These are phyloP conservation scores for Candida yuanshanica DNA, from an alignment of 805 yeast genomes.

Conservation along the genomic window DNA sequence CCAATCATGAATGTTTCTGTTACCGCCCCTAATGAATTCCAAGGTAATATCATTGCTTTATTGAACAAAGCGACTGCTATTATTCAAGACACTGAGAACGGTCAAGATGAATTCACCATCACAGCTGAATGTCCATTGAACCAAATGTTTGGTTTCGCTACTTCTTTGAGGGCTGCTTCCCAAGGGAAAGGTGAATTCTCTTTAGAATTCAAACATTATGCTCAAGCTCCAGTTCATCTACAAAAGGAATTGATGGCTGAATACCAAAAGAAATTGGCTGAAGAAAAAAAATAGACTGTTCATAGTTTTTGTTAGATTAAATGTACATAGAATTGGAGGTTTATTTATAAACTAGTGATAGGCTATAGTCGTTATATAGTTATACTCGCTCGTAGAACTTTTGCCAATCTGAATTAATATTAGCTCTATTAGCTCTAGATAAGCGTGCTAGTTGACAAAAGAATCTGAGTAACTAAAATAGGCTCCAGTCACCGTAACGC, in stretches of 20 bases:
- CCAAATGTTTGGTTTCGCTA: conserved; percentile 94
- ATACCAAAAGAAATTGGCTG: conserved; percentile 46
- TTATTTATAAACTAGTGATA: too few species aligned
- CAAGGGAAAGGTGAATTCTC: conserved; percentile 99
- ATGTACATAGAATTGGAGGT: background rate
- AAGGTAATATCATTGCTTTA: conserved; percentile 85
- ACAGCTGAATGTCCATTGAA: conserved; percentile 95
- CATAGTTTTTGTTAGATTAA: too few species aligned
- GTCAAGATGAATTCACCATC: conserved; percentile 89
- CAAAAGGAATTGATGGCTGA: conserved; percentile 89
- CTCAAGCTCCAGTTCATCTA: conserved; percentile 84
- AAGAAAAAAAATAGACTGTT: background rate
- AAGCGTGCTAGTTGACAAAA: too few species aligned
- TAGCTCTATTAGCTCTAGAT: too few species aligned
- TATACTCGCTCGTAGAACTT: too few species aligned
- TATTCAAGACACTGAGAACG: conserved; percentile 90
- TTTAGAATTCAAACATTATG: conserved; percentile 87
- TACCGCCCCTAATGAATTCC: conserved; percentile 95
- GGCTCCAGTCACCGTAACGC: too few species aligned
- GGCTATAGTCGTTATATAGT: too few species aligned
- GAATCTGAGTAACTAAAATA: too few species aligned
- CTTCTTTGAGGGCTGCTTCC: conserved; percentile 90
- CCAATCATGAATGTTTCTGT: conserved; percentile 94
- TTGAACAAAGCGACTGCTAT: conserved; percentile 89
- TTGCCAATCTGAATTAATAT: too few species aligned